Conservation (phyloP, 345 rosid genomes). For the Eucalyptus camaldulensis region DNA sequence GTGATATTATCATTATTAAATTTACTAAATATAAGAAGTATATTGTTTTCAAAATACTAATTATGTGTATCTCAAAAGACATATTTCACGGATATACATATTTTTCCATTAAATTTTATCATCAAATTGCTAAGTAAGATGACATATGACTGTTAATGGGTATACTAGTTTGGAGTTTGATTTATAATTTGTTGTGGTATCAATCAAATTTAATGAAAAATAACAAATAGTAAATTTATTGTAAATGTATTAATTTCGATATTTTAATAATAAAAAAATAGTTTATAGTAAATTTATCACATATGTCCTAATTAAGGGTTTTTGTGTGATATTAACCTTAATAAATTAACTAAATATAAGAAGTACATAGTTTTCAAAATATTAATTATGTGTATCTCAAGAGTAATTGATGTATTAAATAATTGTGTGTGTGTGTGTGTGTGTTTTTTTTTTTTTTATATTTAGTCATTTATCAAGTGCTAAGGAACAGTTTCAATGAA, state of each 20-base stretch:
- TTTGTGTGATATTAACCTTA: too few relatives aligned
- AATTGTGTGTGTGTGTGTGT: too few relatives aligned
- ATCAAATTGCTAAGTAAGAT: too few relatives aligned
- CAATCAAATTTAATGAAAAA: too few relatives aligned
- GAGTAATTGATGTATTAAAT: not conserved
- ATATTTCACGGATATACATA: too few relatives aligned
- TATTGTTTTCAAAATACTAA: not conserved
- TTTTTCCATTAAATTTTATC: too few relatives aligned
- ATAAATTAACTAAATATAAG: not conserved
- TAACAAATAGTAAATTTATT: too few relatives aligned
- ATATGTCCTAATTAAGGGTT: rapidly evolving
- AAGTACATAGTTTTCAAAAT: not conserved
- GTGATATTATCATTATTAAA: not conserved
- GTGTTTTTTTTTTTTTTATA: not conserved
- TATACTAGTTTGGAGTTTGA: too few relatives aligned
- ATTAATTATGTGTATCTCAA: not conserved
- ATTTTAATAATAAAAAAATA: too few relatives aligned
- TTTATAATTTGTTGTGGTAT: too few relatives aligned
- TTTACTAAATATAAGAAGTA: not conserved
- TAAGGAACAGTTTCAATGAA: not conserved
- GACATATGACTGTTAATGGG: too few relatives aligned
- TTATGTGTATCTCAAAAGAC: not conserved
- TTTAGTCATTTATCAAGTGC: not conserved
- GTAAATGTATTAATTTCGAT: rapidly evolving
- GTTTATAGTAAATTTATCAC: rapidly evolving